Percentiles rank a stretch among this genome's conserved stretches.
Conservation (phyloP, 192 early-diverging fungal genomes). For the Backusella tarrabulga region DNA sequence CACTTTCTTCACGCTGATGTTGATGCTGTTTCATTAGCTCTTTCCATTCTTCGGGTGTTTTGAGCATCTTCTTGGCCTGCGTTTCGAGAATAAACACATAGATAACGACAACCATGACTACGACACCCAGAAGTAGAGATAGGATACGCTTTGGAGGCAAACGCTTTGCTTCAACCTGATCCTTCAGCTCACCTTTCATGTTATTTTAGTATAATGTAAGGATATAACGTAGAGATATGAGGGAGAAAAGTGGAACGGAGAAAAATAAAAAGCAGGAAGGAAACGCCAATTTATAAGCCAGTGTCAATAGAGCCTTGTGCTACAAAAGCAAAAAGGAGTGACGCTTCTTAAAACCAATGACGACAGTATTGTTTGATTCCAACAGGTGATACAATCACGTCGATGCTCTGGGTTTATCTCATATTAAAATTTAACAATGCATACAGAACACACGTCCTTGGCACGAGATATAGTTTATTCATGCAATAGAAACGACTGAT, state of each 20-base stretch:
- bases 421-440: neutral
- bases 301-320: neutral
- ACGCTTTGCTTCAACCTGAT: neutral
- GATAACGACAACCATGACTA: neutral
- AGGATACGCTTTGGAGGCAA: neutral
- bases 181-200: neutral
- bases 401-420: neutral
- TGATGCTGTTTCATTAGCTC: slow-evolving; percentile 6
- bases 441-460: neutral
- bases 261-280: neutral
- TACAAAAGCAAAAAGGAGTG: neutral
- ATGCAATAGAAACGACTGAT: neutral
- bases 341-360: neutral
- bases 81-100: neutral
- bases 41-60: slow-evolving; percentile 2
- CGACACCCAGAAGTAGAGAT: neutral
- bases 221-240: neutral
- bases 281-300: neutral
- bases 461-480: neutral
- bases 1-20: neutral
- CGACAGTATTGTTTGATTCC: neutral
- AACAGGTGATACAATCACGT: neutral
- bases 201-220: neutral
- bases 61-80: neutral
- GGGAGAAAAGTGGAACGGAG: neutral